Conservation (phyloP, 2,329 filamentous ascomycete genomes). For the Cladosporium sp. region DNA sequence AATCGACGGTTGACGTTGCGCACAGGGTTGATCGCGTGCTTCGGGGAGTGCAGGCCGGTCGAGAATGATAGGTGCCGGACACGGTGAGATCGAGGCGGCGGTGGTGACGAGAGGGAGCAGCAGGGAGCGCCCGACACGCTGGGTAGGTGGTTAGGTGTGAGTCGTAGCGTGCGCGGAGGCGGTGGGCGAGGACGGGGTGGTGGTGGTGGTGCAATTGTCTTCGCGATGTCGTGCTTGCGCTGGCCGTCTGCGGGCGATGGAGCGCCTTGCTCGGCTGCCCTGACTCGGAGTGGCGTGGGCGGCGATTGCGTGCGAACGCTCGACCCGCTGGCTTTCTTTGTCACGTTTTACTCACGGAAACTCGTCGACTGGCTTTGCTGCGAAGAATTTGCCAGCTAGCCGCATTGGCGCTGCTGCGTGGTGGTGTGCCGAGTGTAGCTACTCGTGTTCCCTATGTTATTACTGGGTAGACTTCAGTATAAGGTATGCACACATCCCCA, state of each 20-base stretch:
- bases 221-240: conserved; percentile 2
- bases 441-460: too few species aligned
- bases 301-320: conserved; percentile 1
- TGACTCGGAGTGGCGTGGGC: not conserved
- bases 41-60: not conserved
- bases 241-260: not conserved
- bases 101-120: not conserved
- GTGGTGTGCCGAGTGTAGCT: not conserved
- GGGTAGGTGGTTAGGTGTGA: not conserved
- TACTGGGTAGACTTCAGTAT: not conserved
- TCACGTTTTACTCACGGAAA: conserved; percentile 10
- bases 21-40: conserved; percentile 8
- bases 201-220: not conserved
- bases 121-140: not conserved
- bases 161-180: not conserved
- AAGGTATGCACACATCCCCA: not conserved
- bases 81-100: not conserved
- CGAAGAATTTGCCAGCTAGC: not conserved
- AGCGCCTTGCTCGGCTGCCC: not conserved
- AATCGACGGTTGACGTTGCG: not conserved
- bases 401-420: not conserved
- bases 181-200: not conserved
- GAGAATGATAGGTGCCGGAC: not conserved
- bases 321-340: not conserved
- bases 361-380: not conserved